These are phyloP conservation scores for Candida germanica DNA, from an alignment of 805 yeast genomes.

Conservation along the genomic window DNA sequence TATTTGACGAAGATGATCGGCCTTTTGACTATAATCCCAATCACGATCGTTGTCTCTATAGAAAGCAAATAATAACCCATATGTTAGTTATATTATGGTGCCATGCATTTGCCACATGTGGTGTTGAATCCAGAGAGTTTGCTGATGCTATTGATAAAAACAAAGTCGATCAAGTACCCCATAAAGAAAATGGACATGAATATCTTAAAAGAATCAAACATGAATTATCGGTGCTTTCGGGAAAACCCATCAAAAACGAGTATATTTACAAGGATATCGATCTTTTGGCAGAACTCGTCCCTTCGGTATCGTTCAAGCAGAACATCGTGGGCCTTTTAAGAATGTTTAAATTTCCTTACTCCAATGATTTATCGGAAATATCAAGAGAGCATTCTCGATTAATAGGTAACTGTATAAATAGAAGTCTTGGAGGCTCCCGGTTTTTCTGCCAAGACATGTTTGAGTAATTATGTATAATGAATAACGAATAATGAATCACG, in stretches of 20 bases:
- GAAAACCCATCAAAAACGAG: conserved; percentile 8
- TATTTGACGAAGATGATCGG: conserved; percentile 4
- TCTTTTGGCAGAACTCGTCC: conserved; percentile 9
- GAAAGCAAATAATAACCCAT: conserved; percentile 14
- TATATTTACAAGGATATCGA: conserved; percentile 8
- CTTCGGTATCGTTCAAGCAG: conserved; percentile 6
- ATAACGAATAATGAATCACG: neutral
- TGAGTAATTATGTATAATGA: conserved; percentile 6
- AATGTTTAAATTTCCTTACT: conserved; percentile 9
- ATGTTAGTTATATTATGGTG: conserved; percentile 15
- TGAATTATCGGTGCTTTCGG: conserved; percentile 11
- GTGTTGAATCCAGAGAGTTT: conserved; percentile 10
- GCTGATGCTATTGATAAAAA: neutral
- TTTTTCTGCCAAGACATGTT: conserved; percentile 12
- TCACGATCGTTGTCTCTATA: conserved; percentile 11
- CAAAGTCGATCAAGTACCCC: conserved; percentile 6
- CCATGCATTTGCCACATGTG: conserved; percentile 9
- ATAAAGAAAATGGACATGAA: conserved; percentile 10
- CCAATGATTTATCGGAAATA: conserved; percentile 11
- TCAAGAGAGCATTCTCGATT: conserved; percentile 14
- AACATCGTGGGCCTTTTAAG: conserved; percentile 14
- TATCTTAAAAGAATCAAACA: conserved; percentile 9
- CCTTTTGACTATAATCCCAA: conserved; percentile 8
- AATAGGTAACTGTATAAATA: conserved; percentile 12
- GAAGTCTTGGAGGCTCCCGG: conserved; percentile 10